Evolutionary conservation across 257 asterid species (phyloP), one percentile per base, ranked within the genome.

Genomic region (Handroanthus guayacan): DNA sequence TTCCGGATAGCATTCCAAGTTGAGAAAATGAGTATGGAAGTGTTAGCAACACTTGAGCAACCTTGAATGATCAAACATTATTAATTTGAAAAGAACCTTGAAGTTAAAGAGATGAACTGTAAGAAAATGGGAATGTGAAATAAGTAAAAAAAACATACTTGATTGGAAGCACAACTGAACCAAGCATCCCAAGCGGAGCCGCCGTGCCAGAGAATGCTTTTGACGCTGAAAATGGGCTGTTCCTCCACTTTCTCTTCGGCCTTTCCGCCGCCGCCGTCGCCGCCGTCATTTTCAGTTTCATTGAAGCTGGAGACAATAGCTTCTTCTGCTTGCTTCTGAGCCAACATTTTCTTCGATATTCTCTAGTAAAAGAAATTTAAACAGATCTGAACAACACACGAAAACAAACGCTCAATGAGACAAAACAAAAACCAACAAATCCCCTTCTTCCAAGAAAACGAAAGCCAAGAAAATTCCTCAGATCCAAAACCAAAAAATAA

Each of bases 131-230:
- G 5, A 52, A 12, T 6, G 5, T 52, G 6, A 52, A 13, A n/a
- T 52, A n/a, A 13, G 17, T 52, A 5, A 16, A n/a, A 51, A 8
- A 14, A n/a, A 31, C 9, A 5, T 85, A 93, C 99, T 86, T 95
- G 99, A 78, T 95, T 95, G 31, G 99, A 95, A 69, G 99, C 88
- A 54, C 98, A 95, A 55, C 99, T 95, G 82, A 95, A 95, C 99
- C 98, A 95, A 70, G 99, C 99, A 72, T 95, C 99, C 91, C 91
- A 95, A 79, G 90, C 90, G 36, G 99, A 95, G 83, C 99, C 99
- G 20, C 99, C 99, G 76, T 95, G 99, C 99, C 99, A 95, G 55
- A 95, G 94, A 62, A 86, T 20, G 85, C 62, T 95, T 70, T 86
- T 92, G 13, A 92, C 83, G 77, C 84, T 87, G 72, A 89, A 82